Evolutionary conservation across 371 early-diverging fungal genomes (phyloP).

Genomic region (Saksenaea vasiformis): DNA sequence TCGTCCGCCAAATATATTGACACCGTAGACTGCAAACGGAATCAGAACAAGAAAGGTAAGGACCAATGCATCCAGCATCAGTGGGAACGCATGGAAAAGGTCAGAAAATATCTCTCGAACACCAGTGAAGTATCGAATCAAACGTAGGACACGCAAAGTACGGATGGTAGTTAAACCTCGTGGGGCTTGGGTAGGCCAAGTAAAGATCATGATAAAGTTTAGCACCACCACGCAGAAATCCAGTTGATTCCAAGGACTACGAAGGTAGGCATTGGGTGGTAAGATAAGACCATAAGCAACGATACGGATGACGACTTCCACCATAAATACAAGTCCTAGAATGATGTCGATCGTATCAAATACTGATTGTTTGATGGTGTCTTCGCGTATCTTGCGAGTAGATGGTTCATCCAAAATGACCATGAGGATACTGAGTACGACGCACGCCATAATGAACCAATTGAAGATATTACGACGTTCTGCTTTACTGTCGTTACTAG

Average conservation of each 20-base stretch:
- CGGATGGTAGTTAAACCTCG: slow-evolving; percentile 51
- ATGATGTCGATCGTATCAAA: slow-evolving; percentile 48
- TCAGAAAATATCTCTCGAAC: slow-evolving; percentile 59
- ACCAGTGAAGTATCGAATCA: slow-evolving; percentile 61
- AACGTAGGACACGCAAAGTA: slow-evolving; percentile 59
- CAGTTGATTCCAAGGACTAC: slow-evolving; percentile 58
- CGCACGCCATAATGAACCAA: slow-evolving; percentile 61
- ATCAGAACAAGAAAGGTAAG: slow-evolving; percentile 55
- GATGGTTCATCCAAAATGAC: slow-evolving; percentile 63
- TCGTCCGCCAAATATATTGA: slow-evolving; percentile 62
- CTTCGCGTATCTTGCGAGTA: slow-evolving; percentile 35
- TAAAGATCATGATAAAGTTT: slow-evolving; percentile 49
- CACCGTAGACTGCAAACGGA: slow-evolving; percentile 60
- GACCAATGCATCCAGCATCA: slow-evolving; percentile 59
- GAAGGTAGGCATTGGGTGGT: slow-evolving; percentile 51
- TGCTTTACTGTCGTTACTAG: slow-evolving; percentile 32
- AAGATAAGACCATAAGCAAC: slow-evolving; percentile 58
- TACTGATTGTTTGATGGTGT: slow-evolving; percentile 31
- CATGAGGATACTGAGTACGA: slow-evolving; percentile 57
- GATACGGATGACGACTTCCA: slow-evolving; percentile 54
- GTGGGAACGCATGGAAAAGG: slow-evolving; percentile 53
- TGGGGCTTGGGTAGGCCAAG: slow-evolving; percentile 30
- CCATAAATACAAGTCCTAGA: slow-evolving; percentile 48
- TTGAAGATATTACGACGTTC: slow-evolving; percentile 54
- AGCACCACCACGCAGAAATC: slow-evolving; percentile 56